Conservation (phyloP, 495 filamentous ascomycete species). For the Cudoniella acicularis region DNA sequence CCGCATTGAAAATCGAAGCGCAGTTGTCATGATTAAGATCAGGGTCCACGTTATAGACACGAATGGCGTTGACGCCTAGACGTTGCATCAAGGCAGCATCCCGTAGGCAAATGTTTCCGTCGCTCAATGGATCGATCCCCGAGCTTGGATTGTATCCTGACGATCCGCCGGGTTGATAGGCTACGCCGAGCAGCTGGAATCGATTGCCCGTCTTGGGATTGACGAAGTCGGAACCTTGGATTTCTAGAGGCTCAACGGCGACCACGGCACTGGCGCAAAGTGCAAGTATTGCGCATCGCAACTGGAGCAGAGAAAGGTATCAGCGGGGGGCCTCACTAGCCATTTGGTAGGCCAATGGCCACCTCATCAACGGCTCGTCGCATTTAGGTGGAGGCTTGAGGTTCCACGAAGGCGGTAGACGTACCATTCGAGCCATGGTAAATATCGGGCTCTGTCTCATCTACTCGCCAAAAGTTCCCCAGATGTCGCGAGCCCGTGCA, state of each 20-base stretch:
- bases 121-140: constrained; percentile 69
- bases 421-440: not conserved
- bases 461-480: not conserved
- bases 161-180: constrained; percentile 91
- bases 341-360: too few species aligned
- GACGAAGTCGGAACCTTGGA: constrained; percentile 78
- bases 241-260: constrained; percentile 69
- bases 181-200: constrained; percentile 86
- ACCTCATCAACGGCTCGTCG: too few species aligned
- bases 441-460: not conserved
- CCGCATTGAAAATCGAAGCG: constrained; percentile 83
- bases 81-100: constrained; percentile 91
- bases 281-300: constrained; percentile 18
- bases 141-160: constrained; percentile 64
- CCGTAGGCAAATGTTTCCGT: constrained; percentile 71
- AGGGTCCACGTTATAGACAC: not conserved
- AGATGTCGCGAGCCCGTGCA: not conserved
- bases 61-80: constrained; percentile 45
- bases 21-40: constrained; percentile 79
- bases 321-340: not conserved
- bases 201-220: constrained; percentile 73
- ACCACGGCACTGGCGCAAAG: constrained; percentile 45
- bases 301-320: not conserved
- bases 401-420: not conserved
- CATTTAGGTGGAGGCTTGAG: not conserved